Base-by-base conservation (phyloP, 805 yeast genomes). In the Isabelozyma pseudorhagii region DNA sequence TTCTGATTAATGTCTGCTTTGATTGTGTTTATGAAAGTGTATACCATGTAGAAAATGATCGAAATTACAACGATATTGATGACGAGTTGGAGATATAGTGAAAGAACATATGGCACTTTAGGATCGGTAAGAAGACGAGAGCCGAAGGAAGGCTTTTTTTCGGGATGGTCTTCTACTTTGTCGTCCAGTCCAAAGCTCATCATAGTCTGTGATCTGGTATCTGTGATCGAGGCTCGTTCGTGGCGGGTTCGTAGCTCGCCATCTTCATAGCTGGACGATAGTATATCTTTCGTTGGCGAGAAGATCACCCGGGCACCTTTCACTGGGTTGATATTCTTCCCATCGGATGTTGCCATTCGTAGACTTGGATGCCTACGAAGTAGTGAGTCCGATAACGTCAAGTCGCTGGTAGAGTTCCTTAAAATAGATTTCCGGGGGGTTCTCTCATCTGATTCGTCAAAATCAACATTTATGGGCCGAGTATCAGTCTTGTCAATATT, bases 1-100 rank as follows among this genome's bases (percentile, higher is more conserved):
- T 87, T 87, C 51, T 76, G 77, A 51, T 83, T 81, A 13, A 93
- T 89, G 64, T 93, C 99, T 1, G 55, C 72, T 66, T 77, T 69
- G 8, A 89, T 77, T 8, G 89, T 82, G 4, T 69, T 60, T 7
- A 84, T 68, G 56, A 85, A 80, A 4, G 79, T 62, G 50, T 69
- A 73, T 2, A 82, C 67, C 25, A 84, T 67, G 60, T 78, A 84
- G 1, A 83, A 54, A n/a, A 84, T 58, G 4, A 80, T 63, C 0
- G 78, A 62, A 18, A 83, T 71, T 40, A 89, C 66, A 3, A 78
- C 58, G 1, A 79, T 62, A 55, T 89, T 87, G 65, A 85, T 77
- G 1, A 79, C 47, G 2, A 89, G 71, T 57, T 87, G 93, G 10
- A 88, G 66, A 58, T 86, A 89, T 29, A 84, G 59, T 21, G 85